Evolutionary conservation across 768 basidiomycete species (phyloP).

Genomic region (Saitozyma sp.): DNA sequence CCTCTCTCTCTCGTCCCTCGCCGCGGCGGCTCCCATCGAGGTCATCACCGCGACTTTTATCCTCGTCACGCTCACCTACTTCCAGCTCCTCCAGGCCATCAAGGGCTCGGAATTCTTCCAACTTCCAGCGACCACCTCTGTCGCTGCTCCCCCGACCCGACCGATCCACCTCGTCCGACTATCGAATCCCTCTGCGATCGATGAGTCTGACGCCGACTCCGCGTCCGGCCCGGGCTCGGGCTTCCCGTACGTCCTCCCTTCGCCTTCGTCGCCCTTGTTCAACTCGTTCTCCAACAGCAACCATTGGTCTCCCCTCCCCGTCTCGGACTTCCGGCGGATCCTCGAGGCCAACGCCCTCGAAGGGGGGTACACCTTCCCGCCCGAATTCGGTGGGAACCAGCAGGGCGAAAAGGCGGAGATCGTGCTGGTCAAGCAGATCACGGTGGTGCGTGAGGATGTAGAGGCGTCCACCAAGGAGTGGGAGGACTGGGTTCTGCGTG

Average conservation of each 20-base stretch:
- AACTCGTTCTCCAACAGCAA: conserved; percentile 30
- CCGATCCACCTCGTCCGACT: conserved; percentile 39
- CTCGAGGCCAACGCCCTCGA: conserved; percentile 54
- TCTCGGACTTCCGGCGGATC: conserved; percentile 65
- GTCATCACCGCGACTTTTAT: conserved; percentile 87
- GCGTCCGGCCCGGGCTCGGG: conserved; percentile 11
- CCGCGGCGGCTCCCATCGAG: conserved; percentile 59
- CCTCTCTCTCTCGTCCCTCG: conserved; percentile 40
- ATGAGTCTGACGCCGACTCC: conserved; percentile 13
- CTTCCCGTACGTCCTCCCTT: conserved; percentile 8
- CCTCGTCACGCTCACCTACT: conserved; percentile 88
- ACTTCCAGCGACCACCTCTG: conserved; percentile 22
- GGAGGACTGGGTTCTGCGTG: conserved; percentile 42
- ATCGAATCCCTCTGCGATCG: conserved; percentile 19
- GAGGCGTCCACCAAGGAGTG: conserved; percentile 29
- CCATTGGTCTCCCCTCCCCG: conserved; percentile 33
- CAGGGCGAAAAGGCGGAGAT: conserved; percentile 30
- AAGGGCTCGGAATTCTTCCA: conserved; percentile 68
- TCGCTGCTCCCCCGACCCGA: conserved; percentile 21
- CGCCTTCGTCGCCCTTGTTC: conserved; percentile 17
- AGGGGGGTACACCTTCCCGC: conserved; percentile 57
- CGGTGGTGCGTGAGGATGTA: conserved; percentile 52
- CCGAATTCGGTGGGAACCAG: conserved; percentile 37
- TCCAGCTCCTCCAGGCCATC: conserved; percentile 85
- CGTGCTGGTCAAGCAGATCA: conserved; percentile 73